Evolutionary conservation across 345 rosid species (phyloP).

Genomic region (Kandelia obovata): DNA sequence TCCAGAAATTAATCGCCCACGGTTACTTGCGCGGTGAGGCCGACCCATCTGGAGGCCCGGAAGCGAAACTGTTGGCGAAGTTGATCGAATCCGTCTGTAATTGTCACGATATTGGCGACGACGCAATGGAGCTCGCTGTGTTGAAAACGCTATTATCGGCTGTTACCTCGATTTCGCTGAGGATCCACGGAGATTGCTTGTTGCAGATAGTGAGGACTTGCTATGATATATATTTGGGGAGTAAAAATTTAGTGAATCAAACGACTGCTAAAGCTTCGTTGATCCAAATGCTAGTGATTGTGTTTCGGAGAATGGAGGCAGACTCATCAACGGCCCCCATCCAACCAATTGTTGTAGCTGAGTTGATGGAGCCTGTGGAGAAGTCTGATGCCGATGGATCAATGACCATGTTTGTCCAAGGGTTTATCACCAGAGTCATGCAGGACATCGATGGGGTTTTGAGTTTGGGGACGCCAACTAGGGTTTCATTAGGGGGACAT

Average conservation of each 20-base stretch:
- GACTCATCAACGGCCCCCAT: constrained; percentile 90
- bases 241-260: constrained; percentile 87
- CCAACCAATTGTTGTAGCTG: constrained; percentile 99
- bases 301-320: constrained; percentile 97
- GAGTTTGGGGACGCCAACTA: constrained; percentile 48
- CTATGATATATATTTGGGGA: constrained; percentile 86
- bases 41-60: constrained; percentile 70
- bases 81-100: constrained; percentile 77
- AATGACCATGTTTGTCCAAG: constrained; percentile 79
- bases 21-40: constrained; percentile 99
- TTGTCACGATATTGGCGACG: constrained; percentile 81
- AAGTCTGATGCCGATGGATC: constrained; percentile 79
- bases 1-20: constrained; percentile 84
- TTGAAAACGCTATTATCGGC: constrained; percentile 81
- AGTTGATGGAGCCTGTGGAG: constrained; percentile 83
- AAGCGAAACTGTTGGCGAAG: constrained; percentile 60
- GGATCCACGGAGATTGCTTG: constrained; percentile 93
- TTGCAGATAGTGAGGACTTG: constrained; percentile 88
- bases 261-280: constrained; percentile 94
- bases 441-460: constrained; percentile 74
- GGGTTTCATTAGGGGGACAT: constrained; percentile 47
- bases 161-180: constrained; percentile 75
- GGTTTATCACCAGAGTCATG: constrained; percentile 74
- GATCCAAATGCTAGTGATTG: constrained; percentile 94
- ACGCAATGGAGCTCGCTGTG: constrained; percentile 63